A percentile compares a stretch with the other conserved stretches of the same genome.
Evolutionary conservation across 2,329 filamentous ascomycete genomes (phyloP).

Genomic region (Ascochyta viciae-villosae): DNA sequence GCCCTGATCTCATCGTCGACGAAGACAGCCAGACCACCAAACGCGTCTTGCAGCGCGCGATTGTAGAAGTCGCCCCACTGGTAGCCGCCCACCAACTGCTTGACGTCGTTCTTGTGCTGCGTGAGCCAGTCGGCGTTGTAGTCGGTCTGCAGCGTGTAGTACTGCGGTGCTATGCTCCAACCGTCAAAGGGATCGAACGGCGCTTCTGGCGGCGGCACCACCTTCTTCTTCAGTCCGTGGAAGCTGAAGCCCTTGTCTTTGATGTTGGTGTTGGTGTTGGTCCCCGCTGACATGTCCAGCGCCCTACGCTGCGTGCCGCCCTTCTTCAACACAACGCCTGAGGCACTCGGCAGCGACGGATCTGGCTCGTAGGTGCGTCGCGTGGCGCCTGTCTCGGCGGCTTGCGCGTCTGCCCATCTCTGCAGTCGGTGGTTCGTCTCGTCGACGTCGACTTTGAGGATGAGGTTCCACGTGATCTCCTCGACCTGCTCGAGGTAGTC

Average conservation of each 20-base stretch:
- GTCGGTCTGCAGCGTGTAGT: slow-evolving; percentile 71
- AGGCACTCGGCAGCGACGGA: slow-evolving; percentile 20
- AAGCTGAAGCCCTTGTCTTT: slow-evolving; percentile 63
- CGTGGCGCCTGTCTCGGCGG: slow-evolving; percentile 57
- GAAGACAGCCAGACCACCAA: slow-evolving; percentile 86
- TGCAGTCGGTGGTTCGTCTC: slow-evolving; percentile 66
- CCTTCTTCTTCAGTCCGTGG: slow-evolving; percentile 76
- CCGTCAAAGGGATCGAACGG: slow-evolving; percentile 92
- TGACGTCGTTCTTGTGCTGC: slow-evolving; percentile 67
- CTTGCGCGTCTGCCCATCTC: slow-evolving; percentile 77
- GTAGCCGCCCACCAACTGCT: slow-evolving; percentile 81
- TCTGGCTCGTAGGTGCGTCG: slow-evolving; percentile 36
- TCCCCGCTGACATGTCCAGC: slow-evolving; percentile 15
- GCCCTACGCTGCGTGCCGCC: slow-evolving; percentile 67
- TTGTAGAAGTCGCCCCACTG: slow-evolving; percentile 81
- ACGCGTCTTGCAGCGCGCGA: slow-evolving; percentile 84
- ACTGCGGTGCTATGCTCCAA: slow-evolving; percentile 67
- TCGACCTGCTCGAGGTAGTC: slow-evolving; percentile 95
- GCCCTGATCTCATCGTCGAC: slow-evolving; percentile 73
- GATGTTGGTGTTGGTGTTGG: slow-evolving; percentile 32
- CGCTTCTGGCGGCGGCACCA: slow-evolving; percentile 68
- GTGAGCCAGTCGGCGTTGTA: slow-evolving; percentile 82
- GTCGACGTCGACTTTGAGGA: slow-evolving; percentile 73
- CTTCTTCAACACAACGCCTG: slow-evolving; percentile 63
- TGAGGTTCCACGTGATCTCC: slow-evolving; percentile 85